Conservation (phyloP, 1,284 basidiomycete genomes). For the Gomphus bonarii region DNA sequence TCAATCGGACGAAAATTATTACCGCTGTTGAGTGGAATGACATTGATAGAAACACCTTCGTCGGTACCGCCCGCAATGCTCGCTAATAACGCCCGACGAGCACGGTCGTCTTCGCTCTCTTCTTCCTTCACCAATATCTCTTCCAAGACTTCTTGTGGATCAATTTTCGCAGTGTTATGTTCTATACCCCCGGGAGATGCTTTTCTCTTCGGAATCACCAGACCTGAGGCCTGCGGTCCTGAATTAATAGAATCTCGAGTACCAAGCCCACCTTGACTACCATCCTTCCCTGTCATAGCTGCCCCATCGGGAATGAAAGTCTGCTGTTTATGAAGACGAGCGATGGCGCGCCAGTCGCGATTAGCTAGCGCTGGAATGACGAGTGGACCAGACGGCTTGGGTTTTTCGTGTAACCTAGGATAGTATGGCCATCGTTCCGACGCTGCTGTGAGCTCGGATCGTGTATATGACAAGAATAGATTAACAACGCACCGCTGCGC, state of each 20-base stretch:
- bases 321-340: slow-evolving; percentile 39
- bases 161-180: background rate
- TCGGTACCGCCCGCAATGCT: slow-evolving; percentile 31
- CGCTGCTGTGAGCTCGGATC: slow-evolving; percentile 55
- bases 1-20: slow-evolving; percentile 30
- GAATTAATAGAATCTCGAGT: slow-evolving; percentile 60
- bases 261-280: slow-evolving; percentile 71
- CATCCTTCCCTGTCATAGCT: slow-evolving; percentile 53
- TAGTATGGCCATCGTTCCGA: slow-evolving; percentile 26
- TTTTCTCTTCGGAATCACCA: slow-evolving; percentile 38
- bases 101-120: slow-evolving; percentile 61
- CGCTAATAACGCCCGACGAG: slow-evolving; percentile 63
- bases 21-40: slow-evolving; percentile 40
- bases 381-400: slow-evolving; percentile 42
- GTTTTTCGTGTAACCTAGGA: slow-evolving; percentile 16
- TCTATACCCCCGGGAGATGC: slow-evolving; percentile 11
- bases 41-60: slow-evolving; percentile 29
- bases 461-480: slow-evolving; percentile 20
- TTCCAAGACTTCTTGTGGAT: slow-evolving; percentile 16
- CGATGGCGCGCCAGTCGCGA: slow-evolving; percentile 77
- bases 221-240: slow-evolving; percentile 52
- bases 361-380: slow-evolving; percentile 80
- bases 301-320: slow-evolving; percentile 60
- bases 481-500: slow-evolving; percentile 62
- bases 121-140: slow-evolving; percentile 26